Evolutionary conservation across 768 basidiomycete genomes (phyloP).

Genomic region (Hydnomerulius pinastri): DNA sequence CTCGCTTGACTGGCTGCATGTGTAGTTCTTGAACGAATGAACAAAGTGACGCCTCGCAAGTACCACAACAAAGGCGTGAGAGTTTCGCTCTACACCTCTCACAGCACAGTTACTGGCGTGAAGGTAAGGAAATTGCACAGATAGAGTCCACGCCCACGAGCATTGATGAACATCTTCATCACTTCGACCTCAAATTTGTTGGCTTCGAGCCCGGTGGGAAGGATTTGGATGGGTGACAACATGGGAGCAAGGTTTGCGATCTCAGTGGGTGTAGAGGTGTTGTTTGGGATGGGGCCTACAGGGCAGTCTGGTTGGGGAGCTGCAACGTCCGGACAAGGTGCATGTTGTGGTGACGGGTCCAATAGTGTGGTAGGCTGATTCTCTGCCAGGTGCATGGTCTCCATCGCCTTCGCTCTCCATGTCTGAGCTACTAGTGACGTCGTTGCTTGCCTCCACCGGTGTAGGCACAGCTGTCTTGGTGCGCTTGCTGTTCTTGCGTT

Average conservation of each 20-base stretch:
- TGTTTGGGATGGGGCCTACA: background rate
- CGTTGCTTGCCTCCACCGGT: background rate
- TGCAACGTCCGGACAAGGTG: background rate
- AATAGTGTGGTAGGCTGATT: too few relatives aligned
- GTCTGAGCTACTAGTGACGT: background rate
- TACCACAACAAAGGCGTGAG: too few relatives aligned
- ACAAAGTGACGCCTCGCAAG: background rate
- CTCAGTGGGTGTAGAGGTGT: background rate
- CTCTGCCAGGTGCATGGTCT: too few relatives aligned
- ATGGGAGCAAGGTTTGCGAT: too few relatives aligned
- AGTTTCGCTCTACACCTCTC: too few relatives aligned
- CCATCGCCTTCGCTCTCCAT: background rate
- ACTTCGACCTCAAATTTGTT: background rate
- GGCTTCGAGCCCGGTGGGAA: background rate
- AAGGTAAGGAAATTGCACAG: background rate
- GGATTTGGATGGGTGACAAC: background rate
- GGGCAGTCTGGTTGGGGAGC: background rate
- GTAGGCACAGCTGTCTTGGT: background rate
- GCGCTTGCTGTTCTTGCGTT: background rate
- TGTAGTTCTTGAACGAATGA: background rate
- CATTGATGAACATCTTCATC: background rate
- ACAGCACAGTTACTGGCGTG: too few relatives aligned
- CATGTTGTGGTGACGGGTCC: too few relatives aligned
- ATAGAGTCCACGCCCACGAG: background rate
- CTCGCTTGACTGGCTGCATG: background rate